Conservation (phyloP, 495 filamentous ascomycete species). For the Penicillium lagena region DNA sequence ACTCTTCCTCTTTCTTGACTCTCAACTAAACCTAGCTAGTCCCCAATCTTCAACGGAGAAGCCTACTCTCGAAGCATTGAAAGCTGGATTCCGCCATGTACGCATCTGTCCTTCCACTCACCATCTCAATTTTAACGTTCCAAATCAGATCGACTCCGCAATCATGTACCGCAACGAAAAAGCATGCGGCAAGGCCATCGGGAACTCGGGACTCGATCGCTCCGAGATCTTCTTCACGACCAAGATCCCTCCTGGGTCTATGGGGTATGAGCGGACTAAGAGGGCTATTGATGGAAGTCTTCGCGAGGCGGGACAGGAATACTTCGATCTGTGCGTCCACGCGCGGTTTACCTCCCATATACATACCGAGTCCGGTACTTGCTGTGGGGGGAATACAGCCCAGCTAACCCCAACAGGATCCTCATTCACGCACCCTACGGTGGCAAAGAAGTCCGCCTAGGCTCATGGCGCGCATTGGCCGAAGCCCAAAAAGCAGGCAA, state of each 20-base stretch:
- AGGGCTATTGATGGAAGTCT: constrained; percentile 26
- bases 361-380: no score
- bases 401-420: constrained; percentile 17
- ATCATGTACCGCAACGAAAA: constrained; percentile 52
- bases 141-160: constrained; percentile 50
- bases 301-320: constrained; percentile 34
- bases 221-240: constrained; percentile 50
- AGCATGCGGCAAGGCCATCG: constrained; percentile 42
- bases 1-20: background rate
- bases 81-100: constrained; percentile 59
- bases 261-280: constrained; percentile 43
- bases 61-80: constrained; percentile 55
- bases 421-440: constrained; percentile 52
- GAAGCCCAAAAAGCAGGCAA: constrained; percentile 47
- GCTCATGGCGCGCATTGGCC: constrained; percentile 44
- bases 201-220: constrained; percentile 33
- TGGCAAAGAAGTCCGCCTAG: constrained; percentile 38
- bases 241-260: constrained; percentile 46
- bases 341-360: no score
- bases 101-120: background rate
- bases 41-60: constrained; percentile 47
- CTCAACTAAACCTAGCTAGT: constrained; percentile 19
- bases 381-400: no score
- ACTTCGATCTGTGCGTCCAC: constrained; percentile 57
- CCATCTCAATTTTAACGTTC: background rate